Evolutionary conservation across 768 basidiomycete genomes (phyloP).

Genomic region (Boletus vermiculosoides): DNA sequence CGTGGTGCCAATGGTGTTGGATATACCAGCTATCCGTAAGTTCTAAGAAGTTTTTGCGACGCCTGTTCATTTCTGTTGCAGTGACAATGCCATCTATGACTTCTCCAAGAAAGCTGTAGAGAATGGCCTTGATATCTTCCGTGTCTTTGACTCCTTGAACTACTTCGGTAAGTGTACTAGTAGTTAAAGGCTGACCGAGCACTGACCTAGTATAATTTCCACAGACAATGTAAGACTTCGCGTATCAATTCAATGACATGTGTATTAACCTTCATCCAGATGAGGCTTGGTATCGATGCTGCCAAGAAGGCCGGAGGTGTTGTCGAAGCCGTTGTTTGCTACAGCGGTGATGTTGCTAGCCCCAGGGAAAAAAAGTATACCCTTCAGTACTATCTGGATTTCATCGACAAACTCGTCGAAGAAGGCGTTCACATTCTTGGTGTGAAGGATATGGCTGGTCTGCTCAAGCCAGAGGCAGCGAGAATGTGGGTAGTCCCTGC

Average conservation of each 20-base stretch:
- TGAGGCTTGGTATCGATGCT: slow-evolving; percentile 97
- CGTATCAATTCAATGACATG: background rate
- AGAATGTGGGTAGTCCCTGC: slow-evolving; percentile 58
- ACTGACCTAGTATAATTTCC: slow-evolving; percentile 6
- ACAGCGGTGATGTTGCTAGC: slow-evolving; percentile 95
- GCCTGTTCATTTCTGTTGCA: slow-evolving; percentile 29
- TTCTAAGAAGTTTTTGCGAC: slow-evolving; percentile 5
- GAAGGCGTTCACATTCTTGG: slow-evolving; percentile 97
- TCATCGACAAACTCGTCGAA: slow-evolving; percentile 86
- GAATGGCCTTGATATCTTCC: slow-evolving; percentile 99
- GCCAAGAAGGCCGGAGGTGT: slow-evolving; percentile 99
- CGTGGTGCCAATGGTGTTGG: slow-evolving; percentile 99
- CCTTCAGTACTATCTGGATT: slow-evolving; percentile 94
- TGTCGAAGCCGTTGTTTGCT: slow-evolving; percentile 95
- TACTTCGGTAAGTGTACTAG: slow-evolving; percentile 73
- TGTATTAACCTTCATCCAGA: slow-evolving; percentile 45
- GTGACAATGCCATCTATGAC: slow-evolving; percentile 98
- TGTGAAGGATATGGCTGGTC: slow-evolving; percentile 98
- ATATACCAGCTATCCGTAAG: slow-evolving; percentile 96
- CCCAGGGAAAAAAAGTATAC: slow-evolving; percentile 97
- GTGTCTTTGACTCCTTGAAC: slow-evolving; percentile 98
- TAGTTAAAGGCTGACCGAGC: background rate
- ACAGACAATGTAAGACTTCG: slow-evolving; percentile 63
- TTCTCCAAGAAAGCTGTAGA: slow-evolving; percentile 99
- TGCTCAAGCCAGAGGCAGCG: slow-evolving; percentile 93